Base-by-base conservation (phyloP, 352 stramenopile species). In the Globisporangium mamillatum region DNA sequence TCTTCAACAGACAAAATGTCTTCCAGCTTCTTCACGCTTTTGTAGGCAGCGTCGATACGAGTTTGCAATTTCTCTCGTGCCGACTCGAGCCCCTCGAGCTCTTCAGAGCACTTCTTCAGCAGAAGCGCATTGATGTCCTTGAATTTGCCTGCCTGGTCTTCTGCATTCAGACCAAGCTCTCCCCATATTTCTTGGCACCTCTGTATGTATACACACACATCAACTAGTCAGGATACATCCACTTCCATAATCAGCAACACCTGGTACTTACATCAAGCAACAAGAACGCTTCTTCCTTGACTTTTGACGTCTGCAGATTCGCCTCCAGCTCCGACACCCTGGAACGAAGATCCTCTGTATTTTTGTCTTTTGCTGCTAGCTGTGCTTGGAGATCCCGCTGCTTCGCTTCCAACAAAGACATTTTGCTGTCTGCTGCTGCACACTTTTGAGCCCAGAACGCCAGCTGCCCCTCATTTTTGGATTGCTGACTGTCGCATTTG, bases 101-200 rank as follows among this genome's bases (percentile, higher is more conserved):
- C 84, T 67, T 92, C 75, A 10, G 77, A 79, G 53, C 79, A 89
- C 50, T 84, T 88, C 41, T 76, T 77, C n/a, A 89, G 16, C 60
- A 90, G 57, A 1, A 89, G 38, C 8, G 69, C 73, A 32, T 90
- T 89, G 44, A 92, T 88, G 25, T 90, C 77, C 54, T 84, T 77
- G 55, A 90, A 87, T 41, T 88, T 89, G 32, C 41, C 78, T 1
- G 69, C 74, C 38, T 87, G 79, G 27, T 88, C 77, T 59, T 85
- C 74, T 55, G 76, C 73, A 52, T 80, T 77, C 18, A 90, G 24
- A 0, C 83, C 83, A 5, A 92, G 66, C 32, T 92, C 83, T 52
- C 74, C 69, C 81, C 83, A 90, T 38, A 92, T 85, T 29, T 90
- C 69, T 77, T 92, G 82, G 41, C 84, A 93, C 61, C 73, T 71